Evolutionary conservation across 495 filamentous ascomycete species (phyloP).

Genomic region (Astrothelium subdiscretum): DNA sequence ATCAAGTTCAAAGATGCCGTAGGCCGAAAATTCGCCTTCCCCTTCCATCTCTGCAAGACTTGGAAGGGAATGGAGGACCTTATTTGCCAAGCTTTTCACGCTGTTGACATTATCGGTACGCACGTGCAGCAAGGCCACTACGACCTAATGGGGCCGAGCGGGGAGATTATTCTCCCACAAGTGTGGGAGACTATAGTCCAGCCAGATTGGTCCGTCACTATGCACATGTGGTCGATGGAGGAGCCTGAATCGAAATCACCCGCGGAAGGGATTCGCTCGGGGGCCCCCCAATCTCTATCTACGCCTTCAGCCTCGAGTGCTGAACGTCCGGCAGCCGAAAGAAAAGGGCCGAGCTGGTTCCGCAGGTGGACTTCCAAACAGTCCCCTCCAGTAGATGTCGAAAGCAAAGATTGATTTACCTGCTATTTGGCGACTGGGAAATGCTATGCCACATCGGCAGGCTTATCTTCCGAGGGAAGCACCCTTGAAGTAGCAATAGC

Average conservation of each 20-base stretch:
- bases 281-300: too few relatives aligned
- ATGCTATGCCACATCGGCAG: too few relatives aligned
- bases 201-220: conserved; percentile 80
- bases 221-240: conserved; percentile 95
- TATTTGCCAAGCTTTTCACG: conserved; percentile 77
- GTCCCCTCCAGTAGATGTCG: too few relatives aligned
- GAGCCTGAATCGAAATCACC: conserved; percentile 32
- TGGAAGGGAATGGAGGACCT: conserved; percentile 85
- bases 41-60: conserved; percentile 64
- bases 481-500: too few relatives aligned
- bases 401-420: too few relatives aligned
- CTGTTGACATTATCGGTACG: conserved; percentile 69
- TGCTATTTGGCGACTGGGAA: too few relatives aligned
- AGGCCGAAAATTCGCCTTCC: conserved; percentile 76
- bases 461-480: too few relatives aligned
- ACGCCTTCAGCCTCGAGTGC: too few relatives aligned
- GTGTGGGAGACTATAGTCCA: conserved; percentile 79
- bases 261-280: too few relatives aligned
- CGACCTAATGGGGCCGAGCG: conserved; percentile 70
- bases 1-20: conserved; percentile 82
- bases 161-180: conserved; percentile 76
- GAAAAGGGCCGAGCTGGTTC: too few relatives aligned
- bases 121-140: conserved; percentile 79
- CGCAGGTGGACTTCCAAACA: too few relatives aligned
- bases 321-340: too few relatives aligned